Base-by-base conservation (phyloP, 192 early-diverging fungal genomes). In the Coemansia sp. region DNA sequence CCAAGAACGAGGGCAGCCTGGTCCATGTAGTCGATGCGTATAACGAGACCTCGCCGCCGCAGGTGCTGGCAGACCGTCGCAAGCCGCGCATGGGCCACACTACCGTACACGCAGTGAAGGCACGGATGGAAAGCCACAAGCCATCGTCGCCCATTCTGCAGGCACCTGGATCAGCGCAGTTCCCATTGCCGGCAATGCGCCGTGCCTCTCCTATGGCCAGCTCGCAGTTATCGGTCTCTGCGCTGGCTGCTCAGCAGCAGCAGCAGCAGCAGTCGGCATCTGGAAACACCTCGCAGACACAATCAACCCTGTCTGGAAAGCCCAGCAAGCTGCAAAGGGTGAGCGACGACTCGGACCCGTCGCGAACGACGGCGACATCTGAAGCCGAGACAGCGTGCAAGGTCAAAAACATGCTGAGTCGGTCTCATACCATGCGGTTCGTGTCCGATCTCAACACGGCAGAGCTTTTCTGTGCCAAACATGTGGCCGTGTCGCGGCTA, bases 391-490 rank as follows among this genome's bases (percentile, higher is more conserved):
- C 73, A 0, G 73, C 49, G 12, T 53, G 53, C 45, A 76, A 60
- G 53, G 62, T 76, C 34, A 76, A 69, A 59, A 62, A 14, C 62
- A 76, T 76, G 73, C 66, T 76, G 53, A 76, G 73, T 16, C 66
- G 66, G 26, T 58, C 73, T 50, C 73, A 76, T 51, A 76, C 73
- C 5, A 69, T 76, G 67, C 66, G 73, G 17, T 78, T 63, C 48
- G 51, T 66, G 23, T 75, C 71, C n/a, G 78, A 80, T 36, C 72
- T 80, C 49, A 75, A 75, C 48, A 89, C 88, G 6, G 69, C 94
- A n/a, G 88, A 91, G 56, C 80, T 85, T 41, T 87, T 94, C 70
- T 87, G 87, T 31, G 87, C 91, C 17, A 85, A 89, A 41, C 92
- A 94, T 44, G 75, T 90, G 28, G 95, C 93, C 11, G 88, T 92